A percentile compares a stretch with the other conserved stretches of the same genome.
Conservation (phyloP, 2,329 filamentous ascomycete species). For the Beauveria rudraprayagi region DNA sequence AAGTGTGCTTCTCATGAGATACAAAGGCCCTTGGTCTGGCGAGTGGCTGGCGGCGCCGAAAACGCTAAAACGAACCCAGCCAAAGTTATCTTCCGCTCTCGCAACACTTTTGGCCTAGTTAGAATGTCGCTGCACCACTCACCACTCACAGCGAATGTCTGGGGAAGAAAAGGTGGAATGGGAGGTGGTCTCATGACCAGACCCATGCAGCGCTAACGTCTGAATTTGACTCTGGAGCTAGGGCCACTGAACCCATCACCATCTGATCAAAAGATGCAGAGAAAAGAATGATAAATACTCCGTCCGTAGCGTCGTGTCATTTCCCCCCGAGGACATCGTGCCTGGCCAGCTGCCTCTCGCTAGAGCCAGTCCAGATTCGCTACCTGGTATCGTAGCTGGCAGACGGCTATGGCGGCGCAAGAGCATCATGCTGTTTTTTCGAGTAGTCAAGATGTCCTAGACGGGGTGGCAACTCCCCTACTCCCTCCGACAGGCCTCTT, state of each 20-base stretch:
- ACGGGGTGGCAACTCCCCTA: not conserved
- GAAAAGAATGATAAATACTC: not conserved
- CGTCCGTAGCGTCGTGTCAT: not conserved
- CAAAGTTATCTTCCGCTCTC: conserved; percentile 1
- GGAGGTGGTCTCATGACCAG: conserved; percentile 24
- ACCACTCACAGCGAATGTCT: conserved; percentile 5
- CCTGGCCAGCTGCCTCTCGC: not conserved
- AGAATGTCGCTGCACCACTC: conserved; percentile 10
- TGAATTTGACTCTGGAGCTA: conserved; percentile 10
- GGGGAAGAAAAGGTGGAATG: conserved; percentile 16
- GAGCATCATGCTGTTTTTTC: not conserved
- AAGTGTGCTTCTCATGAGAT: not conserved
- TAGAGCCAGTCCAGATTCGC: not conserved
- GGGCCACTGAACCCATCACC: conserved; percentile 10
- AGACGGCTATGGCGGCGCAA: not conserved
- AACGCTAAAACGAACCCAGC: conserved; percentile 5
- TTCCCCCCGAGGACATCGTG: not conserved
- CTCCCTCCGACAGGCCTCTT: not conserved
- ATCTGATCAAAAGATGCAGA: conserved; percentile 4
- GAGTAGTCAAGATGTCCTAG: too few relatives aligned
- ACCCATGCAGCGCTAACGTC: conserved; percentile 21
- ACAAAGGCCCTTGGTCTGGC: not conserved
- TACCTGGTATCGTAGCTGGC: not conserved
- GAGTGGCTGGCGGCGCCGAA: not conserved
- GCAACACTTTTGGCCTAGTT: not conserved